Evolutionary conservation across 306 rosid species (phyloP).

Genomic region (Vigna mungo): DNA sequence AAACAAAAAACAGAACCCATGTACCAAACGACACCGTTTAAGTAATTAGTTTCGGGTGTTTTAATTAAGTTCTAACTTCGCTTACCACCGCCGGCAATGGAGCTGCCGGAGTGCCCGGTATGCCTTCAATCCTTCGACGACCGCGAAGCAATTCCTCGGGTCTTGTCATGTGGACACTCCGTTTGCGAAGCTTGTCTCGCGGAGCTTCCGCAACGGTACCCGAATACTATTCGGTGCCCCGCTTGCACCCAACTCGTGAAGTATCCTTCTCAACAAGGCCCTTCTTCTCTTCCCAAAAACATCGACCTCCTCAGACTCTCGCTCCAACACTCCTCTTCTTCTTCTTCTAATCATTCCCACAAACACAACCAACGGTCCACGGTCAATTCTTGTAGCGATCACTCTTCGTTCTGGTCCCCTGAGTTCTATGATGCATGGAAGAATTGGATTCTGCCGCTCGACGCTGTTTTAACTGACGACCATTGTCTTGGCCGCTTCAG

Average conservation of each 20-base stretch:
- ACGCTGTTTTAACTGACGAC: conserved; percentile 53
- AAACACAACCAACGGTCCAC: conserved; percentile 41
- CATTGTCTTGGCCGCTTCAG: conserved; percentile 39
- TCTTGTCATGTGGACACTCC: conserved; percentile 80
- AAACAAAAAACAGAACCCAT: neutral
- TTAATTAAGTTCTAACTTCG: neutral
- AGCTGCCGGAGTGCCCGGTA: conserved; percentile 87
- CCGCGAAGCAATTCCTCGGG: conserved; percentile 65
- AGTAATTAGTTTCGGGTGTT: too few relatives aligned
- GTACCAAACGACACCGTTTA: conserved; percentile 31
- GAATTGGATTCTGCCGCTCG: conserved; percentile 66
- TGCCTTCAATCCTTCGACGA: conserved; percentile 82
- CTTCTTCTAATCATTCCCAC: neutral
- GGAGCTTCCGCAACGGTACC: conserved; percentile 63
- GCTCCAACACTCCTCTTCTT: conserved; percentile 39
- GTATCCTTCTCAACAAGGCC: conserved; percentile 66
- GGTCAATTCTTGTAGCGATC: neutral
- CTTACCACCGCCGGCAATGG: conserved; percentile 51
- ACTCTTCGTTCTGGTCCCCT: conserved; percentile 68
- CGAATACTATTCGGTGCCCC: conserved; percentile 83
- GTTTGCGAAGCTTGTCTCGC: conserved; percentile 70
- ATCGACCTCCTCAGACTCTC: conserved; percentile 82
- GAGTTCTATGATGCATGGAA: conserved; percentile 74
- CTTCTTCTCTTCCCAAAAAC: conserved; percentile 87
- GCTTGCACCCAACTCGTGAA: conserved; percentile 82